Base-by-base conservation (phyloP, 257 asterid genomes). In the Anisodus acutangulus region DNA sequence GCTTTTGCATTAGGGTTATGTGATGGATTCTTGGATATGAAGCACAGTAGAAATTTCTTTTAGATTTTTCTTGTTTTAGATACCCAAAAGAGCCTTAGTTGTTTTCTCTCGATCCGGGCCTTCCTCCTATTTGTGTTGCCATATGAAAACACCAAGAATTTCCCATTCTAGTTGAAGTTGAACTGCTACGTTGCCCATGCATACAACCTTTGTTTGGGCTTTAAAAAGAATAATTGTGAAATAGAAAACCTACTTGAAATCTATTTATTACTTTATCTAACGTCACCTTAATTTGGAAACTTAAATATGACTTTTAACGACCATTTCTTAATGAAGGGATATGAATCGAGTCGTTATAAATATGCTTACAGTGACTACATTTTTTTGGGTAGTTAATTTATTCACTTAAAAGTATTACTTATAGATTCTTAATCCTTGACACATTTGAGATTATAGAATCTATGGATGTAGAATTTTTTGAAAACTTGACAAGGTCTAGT, bases 111-210 rank as follows among this genome's bases (percentile, higher is more conserved):
- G 39, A 71, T 45, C 79, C 9, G 1, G 79, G 9, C 57, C 16
- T 43, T 45, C 9, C 39, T 45, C 17, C 9, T 71, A 39, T 39
- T 3, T 69, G 54, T 43, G 16, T 69, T 16, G 51, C 78, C 78
- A 69, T 69, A 26, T 16, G 26, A 69, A 39, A 16, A 69, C 53
- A 37, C 31, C 31, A 71, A 67, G 11, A 67, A 47, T 45, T 71
- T 71, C 9, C 79, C 58, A n/a, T 45, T 49, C 79, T 43, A 71
- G 57, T 71, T 71, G 58, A 45, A 71, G 79, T 43, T 71, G 79
- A 71, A 15, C 79, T 71, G 39, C 58, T 39, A 51, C 8, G 4
- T 45, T 45, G 55, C 49, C 15, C 79, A 45, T 71, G 37, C 79
- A 45, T 71, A 45, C 17, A 45, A 71, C 58, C 45, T 45, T 43